phyloP scores from a whole-genome alignment of 1,284 basidiomycete genomes.

The Leccinum insigne region DNA sequence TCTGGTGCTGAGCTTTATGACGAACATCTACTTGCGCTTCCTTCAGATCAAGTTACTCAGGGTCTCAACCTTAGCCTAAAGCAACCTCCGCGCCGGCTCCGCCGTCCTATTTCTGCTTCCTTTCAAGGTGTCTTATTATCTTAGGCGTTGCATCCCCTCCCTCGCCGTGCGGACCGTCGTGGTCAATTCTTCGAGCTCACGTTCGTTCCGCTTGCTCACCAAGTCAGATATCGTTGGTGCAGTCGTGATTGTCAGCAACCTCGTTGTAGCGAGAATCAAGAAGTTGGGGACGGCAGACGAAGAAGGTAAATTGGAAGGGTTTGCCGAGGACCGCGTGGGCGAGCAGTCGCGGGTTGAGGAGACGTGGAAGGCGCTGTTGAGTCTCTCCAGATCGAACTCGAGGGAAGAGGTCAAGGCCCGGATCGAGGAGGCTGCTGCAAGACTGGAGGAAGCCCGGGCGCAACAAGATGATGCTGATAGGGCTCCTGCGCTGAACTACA shows the following conservation, averaged over 20 bases:
- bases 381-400: conserved; percentile 88
- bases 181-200: conserved; percentile 40
- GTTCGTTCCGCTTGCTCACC: too few species aligned
- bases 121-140: conserved; percentile 42
- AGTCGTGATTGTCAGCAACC: too few species aligned
- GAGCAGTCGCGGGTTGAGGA: conserved; percentile 45
- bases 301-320: conserved; percentile 56
- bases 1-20: conserved; percentile 83
- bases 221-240: too few species aligned
- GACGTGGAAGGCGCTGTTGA: conserved; percentile 88
- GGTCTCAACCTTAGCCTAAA: conserved; percentile 65
- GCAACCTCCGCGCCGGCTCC: conserved; percentile 96
- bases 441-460: conserved; percentile 51
- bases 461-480: conserved; percentile 19
- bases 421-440: conserved; percentile 47
- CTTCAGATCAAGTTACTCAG: conserved; percentile 16
- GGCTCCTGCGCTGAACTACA: conserved; percentile 32
- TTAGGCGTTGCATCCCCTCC: too few species aligned
- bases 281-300: conserved; percentile 72
- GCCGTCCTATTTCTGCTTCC: conserved; percentile 77
- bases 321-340: conserved; percentile 60
- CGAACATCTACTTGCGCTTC: conserved; percentile 56
- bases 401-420: conserved; percentile 40
- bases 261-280: conserved; percentile 76
- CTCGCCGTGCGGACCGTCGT: conserved; percentile 71